phyloP scores from a whole-genome alignment of 1,284 basidiomycete species.

The Microbotryomycetes sp. region DNA sequence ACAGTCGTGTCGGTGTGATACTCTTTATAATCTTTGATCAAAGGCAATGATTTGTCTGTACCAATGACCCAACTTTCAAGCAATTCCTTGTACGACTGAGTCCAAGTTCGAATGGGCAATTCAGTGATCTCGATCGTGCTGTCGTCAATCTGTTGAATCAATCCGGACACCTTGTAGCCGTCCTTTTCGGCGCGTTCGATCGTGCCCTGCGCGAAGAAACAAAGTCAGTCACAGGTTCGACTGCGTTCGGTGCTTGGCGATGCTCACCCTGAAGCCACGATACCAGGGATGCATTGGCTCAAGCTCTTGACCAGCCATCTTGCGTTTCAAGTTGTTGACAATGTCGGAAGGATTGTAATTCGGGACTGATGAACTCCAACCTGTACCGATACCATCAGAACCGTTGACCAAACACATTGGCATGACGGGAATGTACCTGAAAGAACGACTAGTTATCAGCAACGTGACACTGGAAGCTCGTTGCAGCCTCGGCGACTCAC shows the following conservation, averaged over 20 bases:
- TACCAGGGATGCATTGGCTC: constrained; percentile 93
- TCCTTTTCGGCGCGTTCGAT: constrained; percentile 74
- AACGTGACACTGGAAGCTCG: background rate
- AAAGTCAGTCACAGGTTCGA: too few species aligned
- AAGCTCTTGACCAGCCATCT: constrained; percentile 81
- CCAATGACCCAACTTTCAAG: constrained; percentile 61
- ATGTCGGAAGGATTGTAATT: constrained; percentile 91
- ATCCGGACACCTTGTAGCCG: constrained; percentile 80
- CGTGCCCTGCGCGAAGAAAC: constrained; percentile 53
- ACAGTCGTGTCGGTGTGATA: constrained; percentile 90
- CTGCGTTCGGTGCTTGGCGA: background rate
- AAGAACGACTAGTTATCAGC: too few species aligned
- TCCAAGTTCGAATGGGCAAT: constrained; percentile 93
- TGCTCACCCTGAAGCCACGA: constrained; percentile 66
- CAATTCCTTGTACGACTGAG: constrained; percentile 82
- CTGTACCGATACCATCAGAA: constrained; percentile 95
- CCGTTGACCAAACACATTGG: constrained; percentile 91
- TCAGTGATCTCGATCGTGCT: constrained; percentile 92
- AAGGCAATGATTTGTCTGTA: constrained; percentile 56
- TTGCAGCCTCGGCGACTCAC: constrained; percentile 24
- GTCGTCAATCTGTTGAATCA: constrained; percentile 70
- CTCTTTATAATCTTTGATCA: constrained; percentile 79
- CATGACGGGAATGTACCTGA: constrained; percentile 72
- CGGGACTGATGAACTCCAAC: constrained; percentile 93
- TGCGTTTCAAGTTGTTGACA: constrained; percentile 74